These are phyloP conservation scores for Pseudocercospora fuligena DNA, from an alignment of 2,329 filamentous ascomycete species.

Conservation along the genomic window DNA sequence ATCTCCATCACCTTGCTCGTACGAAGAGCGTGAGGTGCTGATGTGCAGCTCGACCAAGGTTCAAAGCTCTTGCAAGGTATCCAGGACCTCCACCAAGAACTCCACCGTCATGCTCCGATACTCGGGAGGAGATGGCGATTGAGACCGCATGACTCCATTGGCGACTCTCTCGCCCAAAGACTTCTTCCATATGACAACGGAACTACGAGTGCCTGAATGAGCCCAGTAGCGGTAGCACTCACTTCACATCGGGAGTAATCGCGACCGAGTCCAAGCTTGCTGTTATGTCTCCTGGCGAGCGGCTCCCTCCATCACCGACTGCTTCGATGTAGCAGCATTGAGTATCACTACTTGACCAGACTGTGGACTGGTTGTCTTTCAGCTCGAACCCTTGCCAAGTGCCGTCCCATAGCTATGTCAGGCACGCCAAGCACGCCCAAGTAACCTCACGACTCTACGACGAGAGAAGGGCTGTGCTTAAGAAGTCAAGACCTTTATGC, in stretches of 20 bases:
- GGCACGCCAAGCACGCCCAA: neutral
- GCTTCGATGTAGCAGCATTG: no score
- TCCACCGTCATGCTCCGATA: neutral
- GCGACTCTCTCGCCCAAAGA: no score
- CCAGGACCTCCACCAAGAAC: neutral
- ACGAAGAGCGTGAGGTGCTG: no score
- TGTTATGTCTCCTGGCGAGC: neutral
- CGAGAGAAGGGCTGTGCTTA: no score
- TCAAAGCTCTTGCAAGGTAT: neutral
- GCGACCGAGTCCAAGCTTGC: neutral
- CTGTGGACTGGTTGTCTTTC: neutral
- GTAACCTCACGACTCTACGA: neutral
- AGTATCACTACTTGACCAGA: neutral
- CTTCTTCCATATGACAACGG: no score
- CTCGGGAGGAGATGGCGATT: neutral
- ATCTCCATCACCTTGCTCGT: neutral
- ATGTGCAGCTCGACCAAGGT: neutral
- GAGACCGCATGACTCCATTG: neutral
- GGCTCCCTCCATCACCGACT: no score
- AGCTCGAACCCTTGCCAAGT: neutral
- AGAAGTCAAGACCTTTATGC: no score
- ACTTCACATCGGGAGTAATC: neutral
- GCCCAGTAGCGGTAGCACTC: neutral
- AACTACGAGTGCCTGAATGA: no score
- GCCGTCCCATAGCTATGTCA: neutral